phyloP scores from a whole-genome alignment of 2,329 filamentous ascomycete genomes.

The Fusarium fracticaudum region DNA sequence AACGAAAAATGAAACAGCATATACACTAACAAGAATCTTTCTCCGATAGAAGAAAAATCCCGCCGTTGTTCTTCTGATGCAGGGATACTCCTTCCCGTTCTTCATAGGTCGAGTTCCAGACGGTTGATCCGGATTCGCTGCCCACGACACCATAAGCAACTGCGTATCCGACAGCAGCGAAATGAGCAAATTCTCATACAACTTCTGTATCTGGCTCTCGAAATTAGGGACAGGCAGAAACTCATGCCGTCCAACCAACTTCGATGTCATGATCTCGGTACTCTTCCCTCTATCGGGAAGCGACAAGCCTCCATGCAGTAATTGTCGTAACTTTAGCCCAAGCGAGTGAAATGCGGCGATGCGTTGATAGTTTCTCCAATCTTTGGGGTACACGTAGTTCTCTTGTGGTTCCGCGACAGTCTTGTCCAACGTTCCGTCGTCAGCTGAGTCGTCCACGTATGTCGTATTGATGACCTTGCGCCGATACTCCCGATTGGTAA shows the following conservation, averaged over 20 bases:
- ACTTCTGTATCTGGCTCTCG: not conserved
- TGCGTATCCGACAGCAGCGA: constrained; percentile 25
- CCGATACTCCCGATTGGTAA: constrained; percentile 8
- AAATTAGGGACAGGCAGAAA: constrained; percentile 13
- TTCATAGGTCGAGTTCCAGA: constrained; percentile 1
- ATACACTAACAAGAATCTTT: constrained; percentile 6
- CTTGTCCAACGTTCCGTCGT: constrained; percentile 14
- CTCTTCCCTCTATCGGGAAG: not conserved
- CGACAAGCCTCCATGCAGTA: not conserved
- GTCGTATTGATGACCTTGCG: constrained; percentile 27
- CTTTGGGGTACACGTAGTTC: constrained; percentile 12
- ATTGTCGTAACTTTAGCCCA: constrained; percentile 7
- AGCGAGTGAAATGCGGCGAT: constrained; percentile 19
- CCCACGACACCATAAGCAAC: constrained; percentile 26
- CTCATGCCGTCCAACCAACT: constrained; percentile 18
- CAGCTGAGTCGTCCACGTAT: not conserved
- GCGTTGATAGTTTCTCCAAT: constrained; percentile 2
- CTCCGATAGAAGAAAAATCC: constrained; percentile 23
- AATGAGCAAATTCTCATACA: constrained; percentile 29
- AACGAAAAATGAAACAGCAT: constrained; percentile 12
- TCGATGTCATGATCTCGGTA: not conserved
- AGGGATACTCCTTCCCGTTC: constrained; percentile 2
- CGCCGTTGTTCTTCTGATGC: not conserved
- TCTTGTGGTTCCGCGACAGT: constrained; percentile 10
- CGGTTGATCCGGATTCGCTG: not conserved